These are phyloP conservation scores for Saturnispora ahearnii DNA, from an alignment of 805 yeast genomes.

Conservation along the genomic window DNA sequence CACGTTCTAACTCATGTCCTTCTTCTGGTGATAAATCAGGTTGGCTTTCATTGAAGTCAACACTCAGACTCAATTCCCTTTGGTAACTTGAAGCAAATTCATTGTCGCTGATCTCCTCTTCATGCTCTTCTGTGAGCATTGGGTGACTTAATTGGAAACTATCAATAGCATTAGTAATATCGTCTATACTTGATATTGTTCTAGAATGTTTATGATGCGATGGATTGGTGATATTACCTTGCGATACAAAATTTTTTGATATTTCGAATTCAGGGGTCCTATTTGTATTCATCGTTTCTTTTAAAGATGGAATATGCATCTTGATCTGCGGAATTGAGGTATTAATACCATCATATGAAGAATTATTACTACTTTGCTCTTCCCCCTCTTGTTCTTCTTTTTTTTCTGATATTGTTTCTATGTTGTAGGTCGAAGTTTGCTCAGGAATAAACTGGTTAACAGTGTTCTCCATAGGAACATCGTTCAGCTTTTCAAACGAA, in stretches of 20 bases:
- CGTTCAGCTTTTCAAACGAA: neutral
- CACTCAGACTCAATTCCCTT: neutral
- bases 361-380: neutral
- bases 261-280: constrained; percentile 5
- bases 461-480: neutral
- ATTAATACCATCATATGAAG: neutral
- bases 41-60: neutral
- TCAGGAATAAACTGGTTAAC: neutral
- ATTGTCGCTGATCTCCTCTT: neutral
- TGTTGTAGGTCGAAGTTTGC: neutral
- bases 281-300: neutral
- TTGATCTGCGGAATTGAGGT: neutral
- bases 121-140: neutral
- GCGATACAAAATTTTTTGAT: neutral
- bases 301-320: neutral
- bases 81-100: neutral
- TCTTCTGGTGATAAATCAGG: neutral
- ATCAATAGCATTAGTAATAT: constrained; percentile 12
- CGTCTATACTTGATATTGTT: constrained; percentile 15
- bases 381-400: neutral
- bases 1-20: neutral
- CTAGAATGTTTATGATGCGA: constrained; percentile 12
- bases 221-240: neutral
- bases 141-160: constrained; percentile 8
- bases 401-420: neutral